Evolutionary conservation across 148 eudicot genomes (phyloP).

Genomic region (Vaccinium corymbosum): DNA sequence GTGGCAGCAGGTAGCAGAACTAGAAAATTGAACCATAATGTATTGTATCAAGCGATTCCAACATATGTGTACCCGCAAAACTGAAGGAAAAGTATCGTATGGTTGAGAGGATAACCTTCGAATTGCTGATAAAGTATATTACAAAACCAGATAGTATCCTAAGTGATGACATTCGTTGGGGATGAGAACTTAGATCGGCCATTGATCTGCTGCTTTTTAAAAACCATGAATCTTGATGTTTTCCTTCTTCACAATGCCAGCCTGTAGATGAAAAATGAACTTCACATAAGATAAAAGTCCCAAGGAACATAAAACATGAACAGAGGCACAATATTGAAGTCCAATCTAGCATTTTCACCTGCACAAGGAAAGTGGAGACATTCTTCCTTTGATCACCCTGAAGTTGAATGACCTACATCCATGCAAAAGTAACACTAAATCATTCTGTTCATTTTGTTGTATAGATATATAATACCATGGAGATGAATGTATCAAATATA

Average conservation of each 20-base stretch:
- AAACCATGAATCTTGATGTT: slow-evolving; percentile 1
- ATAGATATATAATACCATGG: not conserved
- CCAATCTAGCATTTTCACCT: not conserved
- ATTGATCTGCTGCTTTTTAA: not conserved
- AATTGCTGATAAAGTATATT: not conserved
- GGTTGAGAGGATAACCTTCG: not conserved
- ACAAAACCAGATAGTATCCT: not conserved
- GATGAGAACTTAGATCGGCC: not conserved
- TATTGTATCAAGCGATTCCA: not conserved
- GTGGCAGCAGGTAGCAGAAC: not conserved
- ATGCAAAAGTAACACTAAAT: not conserved
- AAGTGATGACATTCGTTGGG: not conserved
- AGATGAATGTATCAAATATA: not conserved
- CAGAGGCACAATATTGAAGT: not conserved
- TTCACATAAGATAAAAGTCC: not conserved
- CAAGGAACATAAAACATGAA: not conserved
- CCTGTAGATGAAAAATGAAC: not conserved
- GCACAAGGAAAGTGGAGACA: not conserved
- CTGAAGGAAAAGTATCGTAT: not conserved
- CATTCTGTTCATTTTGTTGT: not conserved
- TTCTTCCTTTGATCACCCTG: not conserved
- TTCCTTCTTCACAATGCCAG: slow-evolving; percentile 14
- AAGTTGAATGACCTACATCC: not conserved
- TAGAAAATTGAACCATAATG: not conserved
- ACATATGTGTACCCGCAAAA: not conserved